phyloP scores from a whole-genome alignment of 192 early-diverging fungal genomes.

The Gamsiella multidivaricata region DNA sequence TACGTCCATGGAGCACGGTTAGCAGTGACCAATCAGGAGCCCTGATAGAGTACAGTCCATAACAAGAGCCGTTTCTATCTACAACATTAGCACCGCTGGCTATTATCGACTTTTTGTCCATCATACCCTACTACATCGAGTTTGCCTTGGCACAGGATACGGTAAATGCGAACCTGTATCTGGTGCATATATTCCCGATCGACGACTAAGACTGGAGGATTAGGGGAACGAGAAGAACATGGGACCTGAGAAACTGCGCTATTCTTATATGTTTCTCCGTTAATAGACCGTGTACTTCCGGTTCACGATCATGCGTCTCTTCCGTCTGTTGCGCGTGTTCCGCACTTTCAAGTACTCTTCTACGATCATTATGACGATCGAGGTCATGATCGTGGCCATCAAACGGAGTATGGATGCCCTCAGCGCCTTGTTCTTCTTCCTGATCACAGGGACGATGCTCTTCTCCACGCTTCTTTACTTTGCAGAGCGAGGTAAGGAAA shows the following conservation, averaged over 20 bases:
- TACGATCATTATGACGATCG: conserved; percentile 83
- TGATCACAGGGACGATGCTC: conserved; percentile 75
- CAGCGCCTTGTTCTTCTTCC: conserved; percentile 78
- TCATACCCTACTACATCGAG: conserved; percentile 85
- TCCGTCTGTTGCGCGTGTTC: conserved; percentile 82
- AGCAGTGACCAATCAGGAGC: too few species aligned
- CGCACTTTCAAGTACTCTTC: conserved; percentile 86
- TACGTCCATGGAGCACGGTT: too few species aligned
- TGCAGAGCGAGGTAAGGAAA: conserved; percentile 75
- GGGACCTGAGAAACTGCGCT: too few species aligned
- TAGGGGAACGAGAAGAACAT: too few species aligned
- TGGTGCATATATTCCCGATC: too few species aligned
- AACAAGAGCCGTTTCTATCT: not conserved
- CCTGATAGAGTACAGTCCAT: too few species aligned
- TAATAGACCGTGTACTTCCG: conserved; percentile 77
- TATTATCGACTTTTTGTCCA: conserved; percentile 80
- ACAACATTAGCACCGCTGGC: conserved; percentile 68
- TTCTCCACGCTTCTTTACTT: conserved; percentile 84
- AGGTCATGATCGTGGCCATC: conserved; percentile 86
- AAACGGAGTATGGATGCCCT: conserved; percentile 80
- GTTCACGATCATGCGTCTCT: conserved; percentile 83
- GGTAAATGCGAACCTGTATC: too few species aligned
- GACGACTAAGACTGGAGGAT: too few species aligned
- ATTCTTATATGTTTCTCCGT: not conserved
- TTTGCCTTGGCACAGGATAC: conserved; percentile 72